These are phyloP conservation scores for Phytophthora ohioensis DNA, from an alignment of 352 stramenopile genomes.

Conservation along the genomic window DNA sequence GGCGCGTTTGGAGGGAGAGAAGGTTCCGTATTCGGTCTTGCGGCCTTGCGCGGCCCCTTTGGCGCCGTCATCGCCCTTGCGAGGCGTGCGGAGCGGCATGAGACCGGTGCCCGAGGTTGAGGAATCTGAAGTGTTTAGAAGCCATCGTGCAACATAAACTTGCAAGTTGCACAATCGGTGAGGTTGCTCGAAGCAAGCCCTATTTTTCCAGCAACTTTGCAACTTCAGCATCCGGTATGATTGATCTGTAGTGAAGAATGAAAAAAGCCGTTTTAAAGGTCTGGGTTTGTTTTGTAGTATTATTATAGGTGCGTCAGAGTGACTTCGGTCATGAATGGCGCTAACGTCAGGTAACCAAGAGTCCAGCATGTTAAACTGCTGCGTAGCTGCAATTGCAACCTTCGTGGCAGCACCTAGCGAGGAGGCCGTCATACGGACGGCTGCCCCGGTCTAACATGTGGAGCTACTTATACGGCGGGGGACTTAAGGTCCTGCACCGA, in stretches of 20 bases:
- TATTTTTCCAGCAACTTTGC: not conserved
- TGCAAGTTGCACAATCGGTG: not conserved
- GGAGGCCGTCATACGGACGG: slow-evolving; percentile 12
- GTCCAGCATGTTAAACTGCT: slow-evolving; percentile 5
- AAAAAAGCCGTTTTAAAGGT: no score
- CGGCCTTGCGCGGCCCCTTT: slow-evolving; percentile 16
- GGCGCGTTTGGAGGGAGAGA: not conserved
- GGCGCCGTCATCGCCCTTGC: slow-evolving; percentile 2
- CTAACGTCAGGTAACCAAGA: not conserved
- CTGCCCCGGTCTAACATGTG: slow-evolving; percentile 27
- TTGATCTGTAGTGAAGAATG: no score
- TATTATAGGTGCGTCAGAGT: no score
- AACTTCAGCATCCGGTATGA: not conserved
- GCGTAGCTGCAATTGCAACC: not conserved
- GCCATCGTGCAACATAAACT: no score
- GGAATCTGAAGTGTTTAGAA: slow-evolving; percentile 13
- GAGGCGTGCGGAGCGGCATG: slow-evolving; percentile 29
- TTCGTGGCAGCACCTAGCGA: slow-evolving; percentile 14
- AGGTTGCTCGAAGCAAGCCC: not conserved
- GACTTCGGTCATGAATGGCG: no score
- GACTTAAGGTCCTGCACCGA: slow-evolving; percentile 39
- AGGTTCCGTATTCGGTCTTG: slow-evolving; percentile 32
- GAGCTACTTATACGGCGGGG: slow-evolving; percentile 32
- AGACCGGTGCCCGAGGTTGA: not conserved
- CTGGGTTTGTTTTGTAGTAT: no score